Evolutionary conservation across 2,329 filamentous ascomycete species (phyloP).

Genomic region (Aureobasidium musti): DNA sequence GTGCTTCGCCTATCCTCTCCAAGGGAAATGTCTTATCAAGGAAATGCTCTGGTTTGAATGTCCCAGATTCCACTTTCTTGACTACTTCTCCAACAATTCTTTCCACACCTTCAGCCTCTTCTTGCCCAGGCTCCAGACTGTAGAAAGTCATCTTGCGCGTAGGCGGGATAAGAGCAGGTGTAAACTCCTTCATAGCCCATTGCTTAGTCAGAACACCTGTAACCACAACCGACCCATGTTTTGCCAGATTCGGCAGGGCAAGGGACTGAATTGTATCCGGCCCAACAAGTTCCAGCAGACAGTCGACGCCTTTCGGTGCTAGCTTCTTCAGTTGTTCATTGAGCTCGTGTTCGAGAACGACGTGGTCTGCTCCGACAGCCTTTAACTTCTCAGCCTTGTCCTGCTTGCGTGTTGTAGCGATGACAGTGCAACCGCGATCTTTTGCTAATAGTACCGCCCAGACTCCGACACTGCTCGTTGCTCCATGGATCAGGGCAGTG

Average conservation of each 20-base stretch:
- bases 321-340: conserved; percentile 1
- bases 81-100: conserved; percentile 9
- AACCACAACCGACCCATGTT: conserved; percentile 25
- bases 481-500: conserved; percentile 25
- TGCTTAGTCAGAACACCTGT: conserved; percentile 28
- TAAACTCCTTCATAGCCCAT: conserved; percentile 22
- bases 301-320: conserved; percentile 21
- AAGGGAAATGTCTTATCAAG: conserved; percentile 17
- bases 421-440: conserved; percentile 24
- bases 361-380: conserved; percentile 26
- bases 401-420: conserved; percentile 28
- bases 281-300: conserved; percentile 25
- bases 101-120: conserved; percentile 22
- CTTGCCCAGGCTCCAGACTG: conserved; percentile 21
- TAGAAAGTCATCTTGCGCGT: conserved; percentile 27
- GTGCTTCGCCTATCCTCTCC: conserved; percentile 6
- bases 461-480: conserved; percentile 25
- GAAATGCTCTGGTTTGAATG: conserved; percentile 22
- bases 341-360: conserved; percentile 26
- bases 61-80: conserved; percentile 14
- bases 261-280: conserved; percentile 11
- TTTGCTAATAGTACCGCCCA: conserved; percentile 28
- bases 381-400: conserved; percentile 18
- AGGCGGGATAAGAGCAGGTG: conserved; percentile 22
- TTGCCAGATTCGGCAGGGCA: conserved; percentile 13